phyloP scores from a whole-genome alignment of 1,284 basidiomycete species.

The Peniophora sp. region DNA sequence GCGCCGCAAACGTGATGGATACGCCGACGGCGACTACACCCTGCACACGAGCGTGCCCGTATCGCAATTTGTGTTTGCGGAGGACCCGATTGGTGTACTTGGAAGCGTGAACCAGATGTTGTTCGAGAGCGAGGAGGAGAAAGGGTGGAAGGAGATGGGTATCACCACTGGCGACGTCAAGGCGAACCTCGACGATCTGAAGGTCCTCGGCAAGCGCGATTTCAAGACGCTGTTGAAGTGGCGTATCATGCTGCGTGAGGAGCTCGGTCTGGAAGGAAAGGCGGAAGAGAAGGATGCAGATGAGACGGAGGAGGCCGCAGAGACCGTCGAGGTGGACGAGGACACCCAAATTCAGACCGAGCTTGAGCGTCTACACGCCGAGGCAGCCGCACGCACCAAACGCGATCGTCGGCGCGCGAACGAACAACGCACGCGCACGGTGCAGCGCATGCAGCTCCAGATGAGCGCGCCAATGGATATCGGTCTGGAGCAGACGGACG shows the following conservation, averaged over 20 bases:
- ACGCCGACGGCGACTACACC: constrained; percentile 92
- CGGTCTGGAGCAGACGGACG: constrained; percentile 81
- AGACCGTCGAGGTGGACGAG: constrained; percentile 74
- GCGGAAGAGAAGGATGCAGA: constrained; percentile 58
- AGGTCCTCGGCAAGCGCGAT: constrained; percentile 95
- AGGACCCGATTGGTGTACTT: constrained; percentile 76
- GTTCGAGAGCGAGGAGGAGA: constrained; percentile 82
- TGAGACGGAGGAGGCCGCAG: constrained; percentile 67
- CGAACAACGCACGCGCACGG: constrained; percentile 81
- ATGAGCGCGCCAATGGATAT: constrained; percentile 97
- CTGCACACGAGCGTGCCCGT: constrained; percentile 76
- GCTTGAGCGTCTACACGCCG: constrained; percentile 81
- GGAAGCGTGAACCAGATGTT: constrained; percentile 82
- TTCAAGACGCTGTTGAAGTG: constrained; percentile 94
- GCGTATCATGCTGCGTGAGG: constrained; percentile 78
- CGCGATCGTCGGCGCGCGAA: constrained; percentile 84
- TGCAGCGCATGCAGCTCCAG: constrained; percentile 93
- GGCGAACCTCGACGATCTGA: constrained; percentile 85
- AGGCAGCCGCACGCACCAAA: constrained; percentile 67
- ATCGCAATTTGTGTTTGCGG: constrained; percentile 64
- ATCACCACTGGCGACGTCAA: constrained; percentile 78
- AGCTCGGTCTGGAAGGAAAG: constrained; percentile 82
- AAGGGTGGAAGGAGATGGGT: constrained; percentile 70
- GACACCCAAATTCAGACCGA: constrained; percentile 86
- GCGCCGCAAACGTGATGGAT: constrained; percentile 88